These are phyloP conservation scores for Geotrichum reessii DNA, from an alignment of 1,139 yeast species.

Conservation along the genomic window DNA sequence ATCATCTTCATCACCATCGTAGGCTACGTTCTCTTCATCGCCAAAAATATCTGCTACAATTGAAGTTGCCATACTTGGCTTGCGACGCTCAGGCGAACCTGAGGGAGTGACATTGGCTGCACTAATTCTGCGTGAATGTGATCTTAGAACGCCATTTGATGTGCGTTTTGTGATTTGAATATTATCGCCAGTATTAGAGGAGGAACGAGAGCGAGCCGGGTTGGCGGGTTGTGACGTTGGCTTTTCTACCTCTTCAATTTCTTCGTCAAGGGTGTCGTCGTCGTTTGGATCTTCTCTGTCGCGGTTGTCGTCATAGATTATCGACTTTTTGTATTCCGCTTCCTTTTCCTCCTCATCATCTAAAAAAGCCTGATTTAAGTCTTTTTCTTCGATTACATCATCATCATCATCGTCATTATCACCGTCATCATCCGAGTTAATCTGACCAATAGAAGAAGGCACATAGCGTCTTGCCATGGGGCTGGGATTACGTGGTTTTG, in stretches of 20 bases:
- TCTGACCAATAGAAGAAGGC: constrained; percentile 3
- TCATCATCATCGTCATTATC: constrained; percentile 12
- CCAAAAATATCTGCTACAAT: background rate
- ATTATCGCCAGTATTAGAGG: background rate
- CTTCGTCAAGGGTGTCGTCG: constrained; percentile 1
- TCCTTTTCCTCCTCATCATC: background rate
- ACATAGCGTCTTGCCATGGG: constrained; percentile 11
- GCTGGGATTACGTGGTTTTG: constrained; percentile 1
- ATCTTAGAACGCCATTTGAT: background rate
- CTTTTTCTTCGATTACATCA: background rate
- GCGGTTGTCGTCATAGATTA: background rate
- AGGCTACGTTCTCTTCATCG: background rate
- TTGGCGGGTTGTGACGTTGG: background rate
- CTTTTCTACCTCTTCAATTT: background rate
- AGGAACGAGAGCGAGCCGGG: background rate
- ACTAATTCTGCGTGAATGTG: constrained; percentile 8
- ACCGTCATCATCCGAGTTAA: constrained; percentile 14
- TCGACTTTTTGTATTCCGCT: background rate
- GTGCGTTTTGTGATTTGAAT: background rate
- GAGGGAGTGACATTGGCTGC: constrained; percentile 8
- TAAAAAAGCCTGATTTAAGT: background rate
- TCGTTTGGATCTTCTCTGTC: constrained; percentile 1
- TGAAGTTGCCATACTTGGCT: constrained; percentile 2
- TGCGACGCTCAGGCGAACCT: constrained; percentile 16
- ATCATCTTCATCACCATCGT: background rate